Evolutionary conservation across 257 asterid genomes (phyloP).

Genomic region (Vinca minor): DNA sequence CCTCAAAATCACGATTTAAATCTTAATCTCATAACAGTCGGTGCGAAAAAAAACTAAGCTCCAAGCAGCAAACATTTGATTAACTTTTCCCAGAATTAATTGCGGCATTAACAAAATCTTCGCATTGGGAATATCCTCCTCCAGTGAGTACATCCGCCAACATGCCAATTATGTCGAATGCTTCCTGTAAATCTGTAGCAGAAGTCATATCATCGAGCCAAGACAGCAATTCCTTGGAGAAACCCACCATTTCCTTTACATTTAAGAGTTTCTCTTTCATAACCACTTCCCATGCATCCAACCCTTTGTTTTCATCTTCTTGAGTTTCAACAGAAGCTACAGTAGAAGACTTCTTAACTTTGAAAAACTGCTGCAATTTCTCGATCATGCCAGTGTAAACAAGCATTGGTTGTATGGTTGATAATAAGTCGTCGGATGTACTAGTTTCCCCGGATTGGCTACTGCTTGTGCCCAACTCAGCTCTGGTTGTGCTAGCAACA

Average conservation of each 20-base stretch:
- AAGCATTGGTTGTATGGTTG: slow-evolving; percentile 82
- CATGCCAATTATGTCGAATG: slow-evolving; percentile 69
- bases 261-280: slow-evolving; percentile 70
- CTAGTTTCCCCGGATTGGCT: slow-evolving; percentile 26
- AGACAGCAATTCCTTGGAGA: slow-evolving; percentile 70
- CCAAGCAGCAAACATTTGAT: not conserved
- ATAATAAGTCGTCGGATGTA: slow-evolving; percentile 45
- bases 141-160: slow-evolving; percentile 60
- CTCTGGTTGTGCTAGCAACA: slow-evolving; percentile 16
- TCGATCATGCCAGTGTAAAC: slow-evolving; percentile 87
- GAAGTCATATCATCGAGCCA: slow-evolving; percentile 84
- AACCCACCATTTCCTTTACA: slow-evolving; percentile 74
- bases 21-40: not conserved
- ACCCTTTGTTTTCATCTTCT: slow-evolving; percentile 44
- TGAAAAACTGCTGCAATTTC: slow-evolving; percentile 82
- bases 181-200: slow-evolving; percentile 72
- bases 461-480: slow-evolving; percentile 30
- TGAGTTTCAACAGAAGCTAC: slow-evolving; percentile 18
- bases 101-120: slow-evolving; percentile 75
- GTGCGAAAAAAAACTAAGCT: not conserved
- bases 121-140: slow-evolving; percentile 46
- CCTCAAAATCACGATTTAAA: not conserved
- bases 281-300: slow-evolving; percentile 78
- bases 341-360: slow-evolving; percentile 37
- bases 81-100: slow-evolving; percentile 54